A percentile compares a stretch with the other conserved stretches of the same genome.
These are phyloP conservation scores for Chlorella ohadii DNA, from an alignment of 139 green algal species.

Conservation along the genomic window DNA sequence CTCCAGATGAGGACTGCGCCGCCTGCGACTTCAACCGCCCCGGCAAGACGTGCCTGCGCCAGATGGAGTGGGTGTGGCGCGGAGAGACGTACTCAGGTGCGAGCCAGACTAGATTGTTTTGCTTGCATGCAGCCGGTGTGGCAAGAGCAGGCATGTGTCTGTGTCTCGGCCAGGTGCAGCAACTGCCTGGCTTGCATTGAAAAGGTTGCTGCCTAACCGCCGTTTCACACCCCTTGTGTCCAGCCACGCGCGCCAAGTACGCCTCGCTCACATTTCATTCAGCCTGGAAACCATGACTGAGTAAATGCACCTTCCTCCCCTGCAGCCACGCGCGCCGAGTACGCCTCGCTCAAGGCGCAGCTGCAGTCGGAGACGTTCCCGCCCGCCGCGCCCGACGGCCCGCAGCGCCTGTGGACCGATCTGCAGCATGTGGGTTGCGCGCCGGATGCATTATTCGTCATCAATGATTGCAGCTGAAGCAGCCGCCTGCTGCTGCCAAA, in stretches of 20 bases:
- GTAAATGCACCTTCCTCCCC: background rate
- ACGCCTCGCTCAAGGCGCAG: conserved; percentile 88
- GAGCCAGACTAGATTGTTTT: background rate
- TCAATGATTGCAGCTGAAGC: too few species aligned
- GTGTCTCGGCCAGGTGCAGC: too few species aligned
- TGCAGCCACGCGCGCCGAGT: conserved; percentile 71
- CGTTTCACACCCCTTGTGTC: too few species aligned
- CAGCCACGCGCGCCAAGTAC: too few species aligned
- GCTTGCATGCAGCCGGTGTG: background rate
- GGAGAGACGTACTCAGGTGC: conserved; percentile 84
- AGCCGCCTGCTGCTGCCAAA: too few species aligned
- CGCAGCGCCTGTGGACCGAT: conserved; percentile 50
- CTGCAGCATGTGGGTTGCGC: conserved; percentile 43
- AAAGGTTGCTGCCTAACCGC: too few species aligned
- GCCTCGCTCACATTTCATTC: too few species aligned
- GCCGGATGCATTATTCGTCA: too few species aligned
- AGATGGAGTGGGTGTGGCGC: conserved; percentile 97
- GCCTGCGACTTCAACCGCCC: conserved; percentile 97
- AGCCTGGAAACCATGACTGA: too few species aligned
- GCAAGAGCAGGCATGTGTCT: too few species aligned
- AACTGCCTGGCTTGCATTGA: too few species aligned
- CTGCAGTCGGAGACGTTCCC: conserved; percentile 78
- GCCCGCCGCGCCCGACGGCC: conserved; percentile 48
- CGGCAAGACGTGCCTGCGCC: conserved; percentile 93
- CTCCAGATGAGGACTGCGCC: conserved; percentile 83